Evolutionary conservation across 352 stramenopile species (phyloP), one percentile per base, ranked within the genome.

Genomic region (Globisporangium irregulare): DNA sequence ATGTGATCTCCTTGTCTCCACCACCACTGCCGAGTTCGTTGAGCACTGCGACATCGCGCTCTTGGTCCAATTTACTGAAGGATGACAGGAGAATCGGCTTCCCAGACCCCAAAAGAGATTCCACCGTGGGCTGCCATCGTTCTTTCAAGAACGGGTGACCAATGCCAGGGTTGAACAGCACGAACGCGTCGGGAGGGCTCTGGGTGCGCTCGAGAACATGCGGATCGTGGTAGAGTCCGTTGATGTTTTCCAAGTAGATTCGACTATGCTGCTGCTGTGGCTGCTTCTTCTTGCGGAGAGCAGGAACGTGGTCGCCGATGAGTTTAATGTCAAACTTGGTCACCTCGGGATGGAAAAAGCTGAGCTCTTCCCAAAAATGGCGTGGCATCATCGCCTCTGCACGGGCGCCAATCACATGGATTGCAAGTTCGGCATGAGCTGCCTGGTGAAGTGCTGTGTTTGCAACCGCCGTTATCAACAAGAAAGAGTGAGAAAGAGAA

Each of bases 361-460:
- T 70, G 9, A 91, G 61, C 20, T 90, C 83, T 27, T 87, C 73
- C 86, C 86, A 93, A 20, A 93, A 64, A 70, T 89, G 81, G 12
- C 69, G 73, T 59, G 86, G 86, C 83, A 92, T 91, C 69, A 79
- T 90, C 2, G 86, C 86, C 72, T 93, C 86, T 4, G 86, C 86
- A 0, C 86, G 82, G 4, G 86, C 86, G 46, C 86, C 86, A 25
- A 93, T 66, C 22, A 93, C 74, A 65, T 89, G 82, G 3, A 93
- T 56, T 6, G 74, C 55, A 18, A 81, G 32, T 24, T 60, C 50
- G 22, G 20, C 15, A 34, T 18, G 18, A 66, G 15, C 43, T 73
- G 43, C 9, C 14, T 20, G 27, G 22, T 20, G 55, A 46, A 61
- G 55, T 29, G 55, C 55, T 61, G 29, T 20, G 6, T 27, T 22